Conservation (phyloP, 371 early-diverging fungal species). For the Syncephalastrum racemosum region DNA sequence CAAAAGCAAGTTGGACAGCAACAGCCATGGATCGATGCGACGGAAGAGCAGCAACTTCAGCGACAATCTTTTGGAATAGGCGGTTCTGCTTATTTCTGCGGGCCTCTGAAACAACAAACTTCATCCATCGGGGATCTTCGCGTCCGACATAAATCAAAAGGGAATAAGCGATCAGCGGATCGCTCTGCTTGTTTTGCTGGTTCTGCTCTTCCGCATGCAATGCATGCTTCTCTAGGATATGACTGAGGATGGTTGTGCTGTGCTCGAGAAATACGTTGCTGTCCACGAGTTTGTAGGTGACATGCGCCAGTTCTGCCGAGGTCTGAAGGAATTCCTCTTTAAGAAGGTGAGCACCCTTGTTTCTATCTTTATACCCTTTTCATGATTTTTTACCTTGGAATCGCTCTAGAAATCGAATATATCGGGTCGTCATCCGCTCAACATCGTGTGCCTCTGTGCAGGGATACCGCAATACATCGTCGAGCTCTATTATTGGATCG, state of each 20-base stretch:
- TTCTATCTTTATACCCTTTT: neutral
- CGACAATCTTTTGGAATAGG: slow-evolving; percentile 48
- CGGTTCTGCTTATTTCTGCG: slow-evolving; percentile 41
- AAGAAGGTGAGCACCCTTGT: neutral
- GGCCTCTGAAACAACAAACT: slow-evolving; percentile 35
- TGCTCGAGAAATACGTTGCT: slow-evolving; percentile 63
- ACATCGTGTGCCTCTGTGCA: slow-evolving; percentile 35
- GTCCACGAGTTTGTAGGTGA: slow-evolving; percentile 67
- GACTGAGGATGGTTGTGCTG: slow-evolving; percentile 54
- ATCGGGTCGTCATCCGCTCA: slow-evolving; percentile 35
- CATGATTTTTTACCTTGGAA: slow-evolving; percentile 26
- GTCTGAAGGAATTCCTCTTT: slow-evolving; percentile 56
- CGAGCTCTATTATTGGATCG: slow-evolving; percentile 36
- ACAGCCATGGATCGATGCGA: slow-evolving; percentile 30
- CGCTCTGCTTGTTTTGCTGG: slow-evolving; percentile 5
- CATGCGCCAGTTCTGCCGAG: slow-evolving; percentile 48
- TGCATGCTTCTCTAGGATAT: slow-evolving; percentile 52
- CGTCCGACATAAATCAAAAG: slow-evolving; percentile 48
- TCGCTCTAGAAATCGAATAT: slow-evolving; percentile 41
- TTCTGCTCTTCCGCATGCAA: slow-evolving; percentile 23
- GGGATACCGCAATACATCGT: slow-evolving; percentile 44
- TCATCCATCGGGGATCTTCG: slow-evolving; percentile 35
- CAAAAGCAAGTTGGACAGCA: slow-evolving; percentile 65
- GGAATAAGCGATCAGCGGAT: slow-evolving; percentile 48
- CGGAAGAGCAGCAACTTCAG: slow-evolving; percentile 45